phyloP scores from a whole-genome alignment of 1,139 yeast genomes.

The Magnusiomyces paraingens region DNA sequence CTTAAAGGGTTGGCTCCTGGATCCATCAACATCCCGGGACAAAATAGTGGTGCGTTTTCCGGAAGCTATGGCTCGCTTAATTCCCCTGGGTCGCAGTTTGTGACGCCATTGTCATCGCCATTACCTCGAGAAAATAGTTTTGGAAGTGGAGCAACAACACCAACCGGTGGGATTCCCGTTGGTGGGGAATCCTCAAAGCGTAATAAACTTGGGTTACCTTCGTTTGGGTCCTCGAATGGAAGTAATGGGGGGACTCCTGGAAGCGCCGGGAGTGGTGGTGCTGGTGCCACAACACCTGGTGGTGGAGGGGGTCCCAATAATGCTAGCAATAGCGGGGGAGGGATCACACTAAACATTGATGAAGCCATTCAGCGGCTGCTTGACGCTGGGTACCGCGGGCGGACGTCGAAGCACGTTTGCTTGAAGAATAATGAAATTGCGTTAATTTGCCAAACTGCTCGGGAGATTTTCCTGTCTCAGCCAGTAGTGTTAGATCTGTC shows the following conservation, averaged over 20 bases:
- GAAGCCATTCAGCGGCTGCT: constrained; percentile 80
- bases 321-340: background rate
- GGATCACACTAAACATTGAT: constrained; percentile 60
- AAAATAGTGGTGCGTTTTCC: background rate
- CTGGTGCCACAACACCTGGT: background rate
- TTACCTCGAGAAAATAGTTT: constrained; percentile 3
- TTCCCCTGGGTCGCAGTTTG: constrained; percentile 7
- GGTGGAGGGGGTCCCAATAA: background rate
- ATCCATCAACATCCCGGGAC: too few species aligned
- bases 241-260: background rate
- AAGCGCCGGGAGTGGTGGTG: constrained; percentile 3
- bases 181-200: constrained; percentile 8
- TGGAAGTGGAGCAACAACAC: background rate
- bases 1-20: background rate
- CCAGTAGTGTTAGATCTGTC: constrained; percentile 83
- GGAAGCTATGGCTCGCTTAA: constrained; percentile 1
- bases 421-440: constrained; percentile 83
- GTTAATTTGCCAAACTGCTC: constrained; percentile 73
- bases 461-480: constrained; percentile 82
- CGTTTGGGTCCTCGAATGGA: too few species aligned
- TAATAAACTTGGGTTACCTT: too few species aligned
- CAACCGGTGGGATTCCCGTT: background rate
- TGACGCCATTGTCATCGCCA: constrained; percentile 12
- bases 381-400: constrained; percentile 95
- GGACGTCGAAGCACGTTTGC: constrained; percentile 83